Percentiles rank a stretch among this genome's conserved stretches.
Conservation (phyloP, 208 protist species). For the Spongospora subterranea region DNA sequence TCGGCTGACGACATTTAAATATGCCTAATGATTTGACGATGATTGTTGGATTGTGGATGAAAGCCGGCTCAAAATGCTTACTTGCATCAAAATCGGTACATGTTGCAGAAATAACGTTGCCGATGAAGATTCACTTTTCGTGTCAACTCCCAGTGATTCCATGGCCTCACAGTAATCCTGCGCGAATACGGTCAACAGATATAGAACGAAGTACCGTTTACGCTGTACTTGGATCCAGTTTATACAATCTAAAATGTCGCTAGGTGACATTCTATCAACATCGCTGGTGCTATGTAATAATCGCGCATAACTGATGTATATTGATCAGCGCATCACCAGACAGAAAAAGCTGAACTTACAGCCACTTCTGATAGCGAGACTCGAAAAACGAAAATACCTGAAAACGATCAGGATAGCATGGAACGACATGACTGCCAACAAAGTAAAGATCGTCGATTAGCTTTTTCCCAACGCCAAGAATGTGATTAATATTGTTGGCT, state of each 20-base stretch:
- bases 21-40: background rate
- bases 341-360: background rate
- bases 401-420: constrained; percentile 12
- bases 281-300: background rate
- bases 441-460: constrained; percentile 46
- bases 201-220: background rate
- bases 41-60: background rate
- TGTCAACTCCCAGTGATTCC: constrained; percentile 10
- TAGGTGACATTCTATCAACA: background rate
- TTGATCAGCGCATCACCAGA: background rate
- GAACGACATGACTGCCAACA: constrained; percentile 3
- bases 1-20: background rate
- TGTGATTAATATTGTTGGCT: background rate
- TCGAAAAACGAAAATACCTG: background rate
- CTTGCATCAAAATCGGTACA: constrained; percentile 1
- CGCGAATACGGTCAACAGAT: background rate
- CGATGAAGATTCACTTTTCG: background rate
- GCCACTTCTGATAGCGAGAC: constrained; percentile 52
- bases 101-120: constrained; percentile 7
- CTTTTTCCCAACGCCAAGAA: constrained; percentile 10
- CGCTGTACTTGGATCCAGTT: constrained; percentile 7
- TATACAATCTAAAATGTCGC: constrained; percentile 51
- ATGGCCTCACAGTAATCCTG: constrained; percentile 10
- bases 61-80: background rate
- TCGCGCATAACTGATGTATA: background rate